phyloP scores from a whole-genome alignment of 805 yeast genomes.

The Grigorovia humatica region DNA sequence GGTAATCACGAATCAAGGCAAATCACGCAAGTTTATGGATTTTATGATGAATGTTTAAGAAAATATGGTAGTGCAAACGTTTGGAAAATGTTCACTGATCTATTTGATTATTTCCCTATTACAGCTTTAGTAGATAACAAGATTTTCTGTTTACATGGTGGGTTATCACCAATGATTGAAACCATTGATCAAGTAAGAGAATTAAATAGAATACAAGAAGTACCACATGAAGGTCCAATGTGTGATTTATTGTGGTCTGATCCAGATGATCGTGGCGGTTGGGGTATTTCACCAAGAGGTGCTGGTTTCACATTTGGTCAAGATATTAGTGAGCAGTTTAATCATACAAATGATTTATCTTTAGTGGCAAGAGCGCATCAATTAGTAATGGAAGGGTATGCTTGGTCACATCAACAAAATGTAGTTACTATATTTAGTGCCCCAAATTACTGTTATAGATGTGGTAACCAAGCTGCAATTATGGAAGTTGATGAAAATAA shows the following conservation, averaged over 20 bases:
- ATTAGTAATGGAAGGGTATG: conserved; percentile 93
- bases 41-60: conserved; percentile 89
- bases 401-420: conserved; percentile 89
- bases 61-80: conserved; percentile 88
- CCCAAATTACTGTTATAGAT: conserved; percentile 93
- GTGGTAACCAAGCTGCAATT: conserved; percentile 96
- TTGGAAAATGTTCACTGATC: conserved; percentile 86
- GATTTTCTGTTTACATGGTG: conserved; percentile 90
- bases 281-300: conserved; percentile 98
- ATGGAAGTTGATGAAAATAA: conserved; percentile 96
- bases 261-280: conserved; percentile 95
- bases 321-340: conserved; percentile 87
- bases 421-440: conserved; percentile 93
- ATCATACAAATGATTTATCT: conserved; percentile 76
- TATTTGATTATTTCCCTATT: conserved; percentile 87
- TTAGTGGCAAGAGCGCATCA: conserved; percentile 93
- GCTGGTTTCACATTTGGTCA: conserved; percentile 98
- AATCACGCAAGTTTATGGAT: conserved; percentile 92
- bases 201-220: conserved; percentile 86
- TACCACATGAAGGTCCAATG: conserved; percentile 97
- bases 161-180: conserved; percentile 89
- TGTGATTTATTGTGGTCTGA: conserved; percentile 95
- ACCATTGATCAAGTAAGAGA: conserved; percentile 87
- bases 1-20: conserved; percentile 95
- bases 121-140: conserved; percentile 88